Conservation (phyloP, 73 alveolate genomes). For the Paramecium sexaurelia region DNA sequence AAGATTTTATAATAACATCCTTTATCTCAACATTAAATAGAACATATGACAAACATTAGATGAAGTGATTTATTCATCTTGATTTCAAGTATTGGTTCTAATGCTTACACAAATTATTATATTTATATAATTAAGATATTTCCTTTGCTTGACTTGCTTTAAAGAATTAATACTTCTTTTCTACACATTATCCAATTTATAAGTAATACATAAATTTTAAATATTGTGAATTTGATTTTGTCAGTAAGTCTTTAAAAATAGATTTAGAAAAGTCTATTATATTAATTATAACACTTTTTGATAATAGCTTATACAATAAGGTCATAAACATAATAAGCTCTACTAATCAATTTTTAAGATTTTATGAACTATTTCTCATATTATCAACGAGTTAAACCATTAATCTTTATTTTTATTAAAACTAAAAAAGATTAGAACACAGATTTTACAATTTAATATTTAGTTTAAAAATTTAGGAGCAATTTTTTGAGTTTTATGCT, state of each 20-base stretch:
- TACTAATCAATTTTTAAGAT: neutral
- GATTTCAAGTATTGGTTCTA: too few relatives aligned
- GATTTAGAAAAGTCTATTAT: neutral
- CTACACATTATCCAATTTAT: neutral
- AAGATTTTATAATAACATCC: too few relatives aligned
- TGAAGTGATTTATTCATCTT: too few relatives aligned
- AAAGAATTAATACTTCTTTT: too few relatives aligned
- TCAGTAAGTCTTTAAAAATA: conserved; percentile 17
- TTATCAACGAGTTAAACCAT: neutral
- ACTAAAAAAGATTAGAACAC: neutral
- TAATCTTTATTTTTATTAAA: neutral
- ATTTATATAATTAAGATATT: too few relatives aligned
- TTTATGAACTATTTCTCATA: neutral
- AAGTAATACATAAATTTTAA: neutral
- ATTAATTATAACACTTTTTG: neutral
- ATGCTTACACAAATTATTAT: too few relatives aligned
- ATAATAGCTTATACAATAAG: neutral
- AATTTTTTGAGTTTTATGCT: neutral
- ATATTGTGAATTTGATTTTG: neutral
- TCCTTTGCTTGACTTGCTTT: too few relatives aligned
- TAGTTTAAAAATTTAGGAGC: neutral
- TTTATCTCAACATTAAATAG: too few relatives aligned
- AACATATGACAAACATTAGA: too few relatives aligned
- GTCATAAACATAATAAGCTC: neutral
- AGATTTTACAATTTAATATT: neutral